A percentile compares a stretch with the other conserved stretches of the same genome.
phyloP scores from a whole-genome alignment of 805 yeast genomes.

The Metschnikowia hibisci region DNA sequence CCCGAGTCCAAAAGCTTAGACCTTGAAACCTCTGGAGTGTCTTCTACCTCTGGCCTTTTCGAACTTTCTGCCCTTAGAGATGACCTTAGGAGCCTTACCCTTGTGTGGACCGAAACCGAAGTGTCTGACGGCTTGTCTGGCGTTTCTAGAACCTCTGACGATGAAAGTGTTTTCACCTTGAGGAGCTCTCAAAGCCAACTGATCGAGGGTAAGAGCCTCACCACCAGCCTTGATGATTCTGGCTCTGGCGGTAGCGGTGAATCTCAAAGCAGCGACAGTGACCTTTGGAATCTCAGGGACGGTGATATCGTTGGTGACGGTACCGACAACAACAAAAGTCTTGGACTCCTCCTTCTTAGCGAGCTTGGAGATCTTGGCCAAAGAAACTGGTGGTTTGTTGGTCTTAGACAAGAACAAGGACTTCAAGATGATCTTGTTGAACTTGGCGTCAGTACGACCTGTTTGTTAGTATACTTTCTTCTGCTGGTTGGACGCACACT shows the following conservation, averaged over 20 bases:
- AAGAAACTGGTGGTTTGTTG: slow-evolving; percentile 99
- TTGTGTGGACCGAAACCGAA: slow-evolving; percentile 99
- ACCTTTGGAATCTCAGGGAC: slow-evolving; percentile 91
- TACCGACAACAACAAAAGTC: slow-evolving; percentile 91
- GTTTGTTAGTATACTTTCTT: slow-evolving; percentile 38
- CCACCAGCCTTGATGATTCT: slow-evolving; percentile 98
- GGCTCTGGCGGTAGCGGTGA: slow-evolving; percentile 99
- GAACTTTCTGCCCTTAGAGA: slow-evolving; percentile 98
- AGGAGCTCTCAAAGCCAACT: slow-evolving; percentile 98
- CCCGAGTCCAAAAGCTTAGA: slow-evolving; percentile 48
- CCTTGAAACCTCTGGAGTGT: slow-evolving; percentile 99
- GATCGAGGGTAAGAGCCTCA: slow-evolving; percentile 98
- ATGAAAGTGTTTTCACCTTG: slow-evolving; percentile 98
- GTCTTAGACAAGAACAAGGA: slow-evolving; percentile 95
- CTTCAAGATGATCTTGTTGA: slow-evolving; percentile 96
- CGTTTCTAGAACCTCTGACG: slow-evolving; percentile 97
- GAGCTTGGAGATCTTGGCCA: slow-evolving; percentile 85
- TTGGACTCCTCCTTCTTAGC: slow-evolving; percentile 83
- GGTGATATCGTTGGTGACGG: slow-evolving; percentile 98
- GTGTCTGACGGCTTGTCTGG: slow-evolving; percentile 99
- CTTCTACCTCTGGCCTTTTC: slow-evolving; percentile 99
- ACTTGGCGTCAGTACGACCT: slow-evolving; percentile 98
- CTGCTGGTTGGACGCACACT: slow-evolving; percentile 45
- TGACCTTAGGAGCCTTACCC: slow-evolving; percentile 98
- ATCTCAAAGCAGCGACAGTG: slow-evolving; percentile 98